phyloP scores from a whole-genome alignment of 2,329 filamentous ascomycete species.

The Scolecobasidium constrictum region DNA sequence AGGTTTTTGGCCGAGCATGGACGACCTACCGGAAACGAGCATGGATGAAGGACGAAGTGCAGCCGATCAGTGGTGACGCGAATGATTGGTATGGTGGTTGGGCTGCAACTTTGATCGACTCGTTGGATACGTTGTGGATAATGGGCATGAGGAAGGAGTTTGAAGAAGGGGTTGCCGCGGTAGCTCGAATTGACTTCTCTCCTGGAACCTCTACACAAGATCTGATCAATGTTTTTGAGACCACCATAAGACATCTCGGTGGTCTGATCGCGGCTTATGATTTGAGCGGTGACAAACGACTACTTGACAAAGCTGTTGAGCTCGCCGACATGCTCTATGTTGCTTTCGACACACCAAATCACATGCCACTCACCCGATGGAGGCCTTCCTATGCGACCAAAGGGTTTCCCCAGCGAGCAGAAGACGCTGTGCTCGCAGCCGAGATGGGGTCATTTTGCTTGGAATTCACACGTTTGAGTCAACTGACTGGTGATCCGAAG shows the following conservation, averaged over 20 bases:
- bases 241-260: slow-evolving; percentile 23
- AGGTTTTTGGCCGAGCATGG: slow-evolving; percentile 34
- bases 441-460: slow-evolving; percentile 29
- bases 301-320: slow-evolving; percentile 13
- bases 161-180: slow-evolving; percentile 31
- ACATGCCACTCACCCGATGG: slow-evolving; percentile 33
- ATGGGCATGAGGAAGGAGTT: slow-evolving; percentile 39
- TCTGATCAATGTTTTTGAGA: slow-evolving; percentile 38
- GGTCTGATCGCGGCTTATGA: slow-evolving; percentile 13
- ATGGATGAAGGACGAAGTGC: slow-evolving; percentile 39
- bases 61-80: slow-evolving; percentile 29
- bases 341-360: slow-evolving; percentile 18
- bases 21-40: slow-evolving; percentile 31
- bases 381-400: slow-evolving; percentile 31
- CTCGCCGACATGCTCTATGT: slow-evolving; percentile 12
- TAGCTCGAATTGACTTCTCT: slow-evolving; percentile 31
- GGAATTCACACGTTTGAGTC: slow-evolving; percentile 30
- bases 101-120: slow-evolving; percentile 35
- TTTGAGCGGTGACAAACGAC: slow-evolving; percentile 9
- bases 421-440: slow-evolving; percentile 38
- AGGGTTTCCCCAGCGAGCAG: slow-evolving; percentile 47
- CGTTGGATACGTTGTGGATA: slow-evolving; percentile 36
- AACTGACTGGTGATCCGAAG: slow-evolving; percentile 25
- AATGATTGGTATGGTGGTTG: slow-evolving; percentile 36
- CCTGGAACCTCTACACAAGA: slow-evolving; percentile 19